phyloP scores from a whole-genome alignment of 345 rosid species.

The Excoecaria agallocha region DNA sequence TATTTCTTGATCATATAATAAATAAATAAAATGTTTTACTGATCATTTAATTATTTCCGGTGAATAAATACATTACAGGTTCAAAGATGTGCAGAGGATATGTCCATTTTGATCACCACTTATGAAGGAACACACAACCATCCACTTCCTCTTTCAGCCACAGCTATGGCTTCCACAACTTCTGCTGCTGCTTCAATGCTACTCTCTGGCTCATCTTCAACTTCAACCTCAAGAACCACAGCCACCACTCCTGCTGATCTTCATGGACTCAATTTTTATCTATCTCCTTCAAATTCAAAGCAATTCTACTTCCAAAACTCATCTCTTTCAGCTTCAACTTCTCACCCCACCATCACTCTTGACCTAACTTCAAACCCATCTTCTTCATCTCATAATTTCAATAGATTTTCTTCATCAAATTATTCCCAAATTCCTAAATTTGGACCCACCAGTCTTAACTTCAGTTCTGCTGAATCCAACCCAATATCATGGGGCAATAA shows the following conservation, averaged over 20 bases:
- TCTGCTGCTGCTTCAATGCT: conserved; percentile 93
- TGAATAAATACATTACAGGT: conserved; percentile 40
- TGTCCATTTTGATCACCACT: conserved; percentile 80
- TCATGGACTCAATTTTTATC: conserved; percentile 50
- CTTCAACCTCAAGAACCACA: conserved; percentile 35
- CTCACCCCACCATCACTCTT: conserved; percentile 76
- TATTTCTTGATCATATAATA: too few species aligned
- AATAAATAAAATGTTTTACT: too few species aligned
- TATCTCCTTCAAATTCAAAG: conserved; percentile 38
- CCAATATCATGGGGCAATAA: conserved; percentile 40
- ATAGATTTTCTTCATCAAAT: conserved; percentile 33
- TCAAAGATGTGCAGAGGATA: conserved; percentile 81
- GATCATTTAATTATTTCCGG: background rate
- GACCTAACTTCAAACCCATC: conserved; percentile 62
- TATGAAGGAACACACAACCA: conserved; percentile 97
- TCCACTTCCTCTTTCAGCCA: conserved; percentile 80
- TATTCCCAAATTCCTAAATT: conserved; percentile 25
- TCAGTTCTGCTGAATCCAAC: conserved; percentile 42
- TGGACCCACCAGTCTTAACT: conserved; percentile 53
- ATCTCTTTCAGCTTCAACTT: conserved; percentile 43
- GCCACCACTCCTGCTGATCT: conserved; percentile 31
- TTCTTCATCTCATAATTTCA: conserved; percentile 36
- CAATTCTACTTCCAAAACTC: conserved; percentile 47
- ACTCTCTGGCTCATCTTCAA: conserved; percentile 46
- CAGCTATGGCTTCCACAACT: conserved; percentile 96